Base-by-base conservation (phyloP, 1,284 basidiomycete genomes). In the Microbotryum violaceum region DNA sequence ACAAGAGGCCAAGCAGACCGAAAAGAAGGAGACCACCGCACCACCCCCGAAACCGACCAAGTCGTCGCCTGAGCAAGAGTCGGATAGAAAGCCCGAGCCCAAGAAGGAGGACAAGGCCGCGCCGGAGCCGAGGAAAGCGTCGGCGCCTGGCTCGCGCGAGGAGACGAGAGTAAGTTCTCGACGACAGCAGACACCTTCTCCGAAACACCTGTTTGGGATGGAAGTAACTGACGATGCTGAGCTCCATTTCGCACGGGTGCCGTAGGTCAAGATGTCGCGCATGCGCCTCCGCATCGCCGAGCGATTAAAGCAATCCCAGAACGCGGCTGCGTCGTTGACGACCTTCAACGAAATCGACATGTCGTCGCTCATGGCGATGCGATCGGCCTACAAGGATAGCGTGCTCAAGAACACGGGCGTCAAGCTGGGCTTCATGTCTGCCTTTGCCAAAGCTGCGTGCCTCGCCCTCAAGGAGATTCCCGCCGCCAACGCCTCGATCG, bases 341-440 rank as follows among this genome's bases (percentile, higher is more conserved):
- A 98, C 94, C 50, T 98, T 98, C 83, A 97, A 98, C 80, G 94
- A 98, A 79, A 91, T 98, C 75, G 94, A 98, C 81, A 98, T 98
- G 94, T 92, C 89, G 51, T 86, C 87, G 52, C 79, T 97, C 66
- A 89, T 97, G 81, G 87, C 88, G 57, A 87, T 98, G 85, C 87
- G 96, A 72, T 85, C 87, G 74, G 86, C 88, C 74, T 94, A 94
- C 85, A 98, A 98, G 82, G 92, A 97, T 70, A 81, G 84, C 60
- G 81, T 97, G 55, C 81, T 93, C 60, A 97, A 98, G 79, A 84
- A 87, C 74, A 88, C 93, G 71, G 93, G 91, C 54, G 86, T 97
- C 77, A 98, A 98, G 79, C 84, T 98, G 68, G 94, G 96, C 47
- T 98, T 91, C 83, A 98, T 98, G 96, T 89, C 88, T 68, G 91